Conservation (phyloP, 306 rosid species). For the peach (Prunus persica) region Prunus_persica_NCBIv2 NC_034010.1:25776501-25777000, state of each 20-base stretch:
- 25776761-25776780: conserved; percentile 69
- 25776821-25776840: conserved; percentile 91
- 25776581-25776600: conserved; percentile 55
- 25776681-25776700: conserved; percentile 82
- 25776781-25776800: conserved; percentile 83
- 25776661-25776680: conserved; percentile 70
- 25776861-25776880: conserved; percentile 37
- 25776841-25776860: conserved; percentile 99
- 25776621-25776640: conserved; percentile 87
- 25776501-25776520: no score
- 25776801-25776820: conserved; percentile 91
- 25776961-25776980: not conserved
- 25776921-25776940: conserved; percentile 1
- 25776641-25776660: conserved; percentile 76
- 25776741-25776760: conserved; percentile 95
- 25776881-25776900: not conserved
- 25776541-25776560: conserved; percentile 11
- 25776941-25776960: not conserved
- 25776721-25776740: conserved; percentile 98
- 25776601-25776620: conserved; percentile 65
- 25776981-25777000: no score
- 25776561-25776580: conserved; percentile 43
- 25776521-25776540: not conserved
- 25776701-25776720: conserved; percentile 93
- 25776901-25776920: not conserved